Conservation (phyloP, 495 filamentous ascomycete genomes). For the Daldinia decipiens region DNA sequence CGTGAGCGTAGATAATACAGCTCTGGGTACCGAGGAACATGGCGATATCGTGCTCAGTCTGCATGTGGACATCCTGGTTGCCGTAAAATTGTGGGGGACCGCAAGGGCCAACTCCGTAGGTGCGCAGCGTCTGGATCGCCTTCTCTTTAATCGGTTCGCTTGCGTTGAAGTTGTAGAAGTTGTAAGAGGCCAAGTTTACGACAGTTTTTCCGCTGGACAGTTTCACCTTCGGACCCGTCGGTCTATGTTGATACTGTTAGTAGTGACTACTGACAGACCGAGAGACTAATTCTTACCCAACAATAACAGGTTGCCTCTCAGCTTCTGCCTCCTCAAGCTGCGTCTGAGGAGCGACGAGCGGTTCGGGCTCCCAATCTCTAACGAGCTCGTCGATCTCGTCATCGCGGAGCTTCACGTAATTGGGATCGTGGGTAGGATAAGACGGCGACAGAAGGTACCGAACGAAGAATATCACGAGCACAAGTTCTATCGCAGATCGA, state of each 20-base stretch:
- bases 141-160: slow-evolving; percentile 94
- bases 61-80: slow-evolving; percentile 98
- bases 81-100: slow-evolving; percentile 98
- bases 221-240: slow-evolving; percentile 89
- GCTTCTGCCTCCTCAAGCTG: slow-evolving; percentile 80
- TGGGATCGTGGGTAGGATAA: slow-evolving; percentile 87
- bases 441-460: slow-evolving; percentile 90
- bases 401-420: slow-evolving; percentile 87
- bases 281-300: slow-evolving; percentile 69
- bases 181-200: slow-evolving; percentile 90
- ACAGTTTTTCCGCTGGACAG: slow-evolving; percentile 90
- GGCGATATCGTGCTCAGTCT: slow-evolving; percentile 93
- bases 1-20: slow-evolving; percentile 94
- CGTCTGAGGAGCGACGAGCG: slow-evolving; percentile 78
- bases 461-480: slow-evolving; percentile 95
- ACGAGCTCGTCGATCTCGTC: slow-evolving; percentile 98
- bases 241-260: slow-evolving; percentile 60
- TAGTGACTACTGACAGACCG: not conserved
- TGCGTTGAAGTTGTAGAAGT: slow-evolving; percentile 94
- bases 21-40: slow-evolving; percentile 83
- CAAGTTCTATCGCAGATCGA: slow-evolving; percentile 89
- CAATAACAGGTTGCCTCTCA: slow-evolving; percentile 85
- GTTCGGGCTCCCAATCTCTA: slow-evolving; percentile 96
- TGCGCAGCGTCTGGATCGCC: slow-evolving; percentile 90
- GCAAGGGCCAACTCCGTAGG: slow-evolving; percentile 95